Conservation (phyloP, 179 eudicot genomes). For the Spergularia azorica region DNA sequence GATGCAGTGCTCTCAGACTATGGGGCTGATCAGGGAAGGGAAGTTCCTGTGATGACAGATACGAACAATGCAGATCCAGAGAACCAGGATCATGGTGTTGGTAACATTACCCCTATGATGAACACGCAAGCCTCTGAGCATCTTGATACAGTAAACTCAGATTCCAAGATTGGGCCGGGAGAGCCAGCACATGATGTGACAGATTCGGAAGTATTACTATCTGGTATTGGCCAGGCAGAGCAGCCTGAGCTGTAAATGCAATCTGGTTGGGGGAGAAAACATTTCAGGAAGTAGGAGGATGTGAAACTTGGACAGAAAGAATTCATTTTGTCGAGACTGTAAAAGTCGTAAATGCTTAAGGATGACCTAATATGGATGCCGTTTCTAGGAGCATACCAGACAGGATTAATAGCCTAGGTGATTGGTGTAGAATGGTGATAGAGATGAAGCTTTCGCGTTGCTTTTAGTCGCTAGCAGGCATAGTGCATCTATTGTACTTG, state of each 20-base stretch:
- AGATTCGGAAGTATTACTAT: neutral
- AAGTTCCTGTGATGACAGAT: neutral
- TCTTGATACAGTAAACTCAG: neutral
- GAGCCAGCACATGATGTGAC: neutral
- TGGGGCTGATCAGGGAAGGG: neutral
- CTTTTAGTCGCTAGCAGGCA: neutral
- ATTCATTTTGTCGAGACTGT: neutral
- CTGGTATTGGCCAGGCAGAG: too few species aligned
- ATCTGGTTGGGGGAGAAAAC: too few species aligned
- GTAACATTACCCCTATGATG: too few species aligned
- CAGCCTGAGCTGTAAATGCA: too few species aligned
- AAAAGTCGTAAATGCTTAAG: neutral
- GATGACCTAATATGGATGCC: neutral
- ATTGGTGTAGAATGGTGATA: neutral
- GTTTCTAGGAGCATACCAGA: neutral
- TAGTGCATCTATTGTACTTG: too few species aligned
- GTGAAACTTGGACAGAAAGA: neutral
- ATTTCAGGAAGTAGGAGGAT: too few species aligned
- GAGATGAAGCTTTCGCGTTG: neutral
- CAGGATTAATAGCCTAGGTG: neutral
- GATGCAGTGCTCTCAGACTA: neutral
- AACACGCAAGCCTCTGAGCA: neutral
- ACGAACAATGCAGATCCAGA: neutral
- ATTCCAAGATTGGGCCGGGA: neutral
- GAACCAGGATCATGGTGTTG: neutral